These are phyloP conservation scores for Caloboletus firmus DNA, from an alignment of 1,284 basidiomycete species.

Conservation along the genomic window DNA sequence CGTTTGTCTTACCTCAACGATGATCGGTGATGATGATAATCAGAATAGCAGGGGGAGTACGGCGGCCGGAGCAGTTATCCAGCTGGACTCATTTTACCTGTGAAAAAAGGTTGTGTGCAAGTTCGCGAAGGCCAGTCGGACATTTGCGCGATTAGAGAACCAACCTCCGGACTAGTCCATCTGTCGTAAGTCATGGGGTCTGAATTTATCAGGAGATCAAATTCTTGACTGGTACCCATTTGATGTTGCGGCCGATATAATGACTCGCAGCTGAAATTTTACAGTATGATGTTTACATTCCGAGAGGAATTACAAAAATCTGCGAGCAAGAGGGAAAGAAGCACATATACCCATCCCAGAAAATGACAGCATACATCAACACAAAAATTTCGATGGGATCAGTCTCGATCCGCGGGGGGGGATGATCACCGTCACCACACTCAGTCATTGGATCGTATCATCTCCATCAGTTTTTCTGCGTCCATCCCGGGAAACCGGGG, in stretches of 20 bases:
- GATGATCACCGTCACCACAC: neutral
- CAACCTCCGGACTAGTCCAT: neutral
- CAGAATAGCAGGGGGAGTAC: neutral
- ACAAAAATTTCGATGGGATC: neutral
- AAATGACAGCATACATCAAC: neutral
- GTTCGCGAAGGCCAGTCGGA: neutral
- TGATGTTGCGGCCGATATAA: neutral
- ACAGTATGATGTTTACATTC: neutral
- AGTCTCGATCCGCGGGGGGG: neutral
- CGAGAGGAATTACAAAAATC: neutral
- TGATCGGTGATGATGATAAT: neutral
- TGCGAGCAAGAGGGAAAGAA: neutral
- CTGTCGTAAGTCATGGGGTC: neutral
- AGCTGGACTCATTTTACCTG: neutral
- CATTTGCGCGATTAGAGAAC: neutral
- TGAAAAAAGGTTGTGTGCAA: neutral
- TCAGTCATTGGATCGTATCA: constrained; percentile 13
- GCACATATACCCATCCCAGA: neutral
- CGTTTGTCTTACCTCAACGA: neutral
- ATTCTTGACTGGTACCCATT: neutral
- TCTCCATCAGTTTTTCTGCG: constrained; percentile 14
- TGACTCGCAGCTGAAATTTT: neutral
- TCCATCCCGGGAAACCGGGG: constrained; percentile 21
- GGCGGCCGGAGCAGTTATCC: neutral
- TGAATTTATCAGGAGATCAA: too few species aligned